These are phyloP conservation scores for Fusarium robinianum DNA, from an alignment of 2,329 filamentous ascomycete genomes.

Conservation along the genomic window DNA sequence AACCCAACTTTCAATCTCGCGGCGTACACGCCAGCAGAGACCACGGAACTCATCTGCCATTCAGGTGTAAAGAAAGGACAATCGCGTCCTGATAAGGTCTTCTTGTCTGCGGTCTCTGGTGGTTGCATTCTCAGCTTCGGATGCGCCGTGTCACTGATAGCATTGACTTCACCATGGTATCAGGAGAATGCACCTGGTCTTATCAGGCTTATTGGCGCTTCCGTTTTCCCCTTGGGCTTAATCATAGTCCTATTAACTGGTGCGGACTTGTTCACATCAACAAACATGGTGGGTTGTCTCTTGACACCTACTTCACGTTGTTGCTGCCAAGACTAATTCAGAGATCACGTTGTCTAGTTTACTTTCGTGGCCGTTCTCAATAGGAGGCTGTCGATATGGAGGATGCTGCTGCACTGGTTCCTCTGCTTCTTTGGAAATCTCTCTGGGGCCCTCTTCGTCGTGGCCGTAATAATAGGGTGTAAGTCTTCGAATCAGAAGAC, in stretches of 20 bases:
- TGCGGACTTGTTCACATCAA: slow-evolving; percentile 30
- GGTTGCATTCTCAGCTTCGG: slow-evolving; percentile 32
- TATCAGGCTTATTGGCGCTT: slow-evolving; percentile 29
- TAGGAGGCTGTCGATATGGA: slow-evolving; percentile 21
- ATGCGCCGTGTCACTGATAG: slow-evolving; percentile 28
- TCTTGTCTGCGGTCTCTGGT: slow-evolving; percentile 27
- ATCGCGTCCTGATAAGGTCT: slow-evolving; percentile 27
- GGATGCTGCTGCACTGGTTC: slow-evolving; percentile 45
- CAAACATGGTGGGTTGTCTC: slow-evolving; percentile 23
- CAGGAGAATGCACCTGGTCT: slow-evolving; percentile 31
- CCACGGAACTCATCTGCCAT: slow-evolving; percentile 28
- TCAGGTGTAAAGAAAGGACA: slow-evolving; percentile 27
- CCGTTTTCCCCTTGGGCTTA: slow-evolving; percentile 30
- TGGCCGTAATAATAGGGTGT: slow-evolving; percentile 51
- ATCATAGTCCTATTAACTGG: slow-evolving; percentile 29
- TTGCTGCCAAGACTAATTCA: not conserved
- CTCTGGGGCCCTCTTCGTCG: slow-evolving; percentile 53
- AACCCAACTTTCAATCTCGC: slow-evolving; percentile 24
- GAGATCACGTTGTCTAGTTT: slow-evolving; percentile 18
- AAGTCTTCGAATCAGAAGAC: not conserved
- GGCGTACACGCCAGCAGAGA: slow-evolving; percentile 30
- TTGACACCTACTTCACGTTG: accelerated
- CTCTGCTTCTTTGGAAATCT: slow-evolving; percentile 55
- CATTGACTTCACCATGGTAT: slow-evolving; percentile 31
- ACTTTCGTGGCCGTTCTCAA: slow-evolving; percentile 31